phyloP scores from a whole-genome alignment of 345 rosid genomes.

The Turritis glabra region DNA sequence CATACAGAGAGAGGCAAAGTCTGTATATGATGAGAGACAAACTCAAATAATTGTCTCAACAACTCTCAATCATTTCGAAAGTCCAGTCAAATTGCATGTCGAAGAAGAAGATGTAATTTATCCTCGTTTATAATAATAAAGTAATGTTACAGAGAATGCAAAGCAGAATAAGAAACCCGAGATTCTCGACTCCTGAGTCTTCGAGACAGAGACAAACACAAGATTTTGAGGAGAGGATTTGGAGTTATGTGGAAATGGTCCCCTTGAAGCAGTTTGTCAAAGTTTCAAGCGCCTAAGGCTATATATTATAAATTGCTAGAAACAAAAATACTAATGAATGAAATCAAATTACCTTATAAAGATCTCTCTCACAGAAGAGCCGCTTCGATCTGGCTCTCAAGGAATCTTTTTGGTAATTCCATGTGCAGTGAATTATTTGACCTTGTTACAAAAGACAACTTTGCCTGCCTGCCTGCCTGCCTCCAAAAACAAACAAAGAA shows the following conservation, averaged over 20 bases:
- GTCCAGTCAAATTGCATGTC: conserved; percentile 41
- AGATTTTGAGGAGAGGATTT: conserved; percentile 19
- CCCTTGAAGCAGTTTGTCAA: conserved; percentile 55
- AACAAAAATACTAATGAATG: too few relatives aligned
- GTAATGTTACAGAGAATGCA: conserved; percentile 17
- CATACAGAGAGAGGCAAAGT: neutral
- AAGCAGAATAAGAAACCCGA: conserved; percentile 9
- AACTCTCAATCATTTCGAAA: conserved; percentile 50
- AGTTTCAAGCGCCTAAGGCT: neutral
- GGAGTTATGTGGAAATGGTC: conserved; percentile 46
- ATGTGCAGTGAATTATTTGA: too few relatives aligned
- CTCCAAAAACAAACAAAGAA: too few relatives aligned
- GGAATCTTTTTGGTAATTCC: too few relatives aligned
- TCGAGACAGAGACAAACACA: conserved; percentile 25
- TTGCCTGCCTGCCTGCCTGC: too few relatives aligned
- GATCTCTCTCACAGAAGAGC: too few relatives aligned
- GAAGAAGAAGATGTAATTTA: conserved; percentile 33
- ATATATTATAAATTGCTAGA: too few relatives aligned
- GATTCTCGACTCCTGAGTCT: conserved; percentile 26
- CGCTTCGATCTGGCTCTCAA: too few relatives aligned
- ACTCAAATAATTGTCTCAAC: conserved; percentile 30
- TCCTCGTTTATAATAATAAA: conserved; percentile 17
- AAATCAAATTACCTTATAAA: too few relatives aligned
- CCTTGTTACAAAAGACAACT: too few relatives aligned
- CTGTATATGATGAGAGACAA: conserved; percentile 1